Conservation (phyloP, 2,329 filamentous ascomycete genomes). For the Torrubiellomyces zombiae region DNA sequence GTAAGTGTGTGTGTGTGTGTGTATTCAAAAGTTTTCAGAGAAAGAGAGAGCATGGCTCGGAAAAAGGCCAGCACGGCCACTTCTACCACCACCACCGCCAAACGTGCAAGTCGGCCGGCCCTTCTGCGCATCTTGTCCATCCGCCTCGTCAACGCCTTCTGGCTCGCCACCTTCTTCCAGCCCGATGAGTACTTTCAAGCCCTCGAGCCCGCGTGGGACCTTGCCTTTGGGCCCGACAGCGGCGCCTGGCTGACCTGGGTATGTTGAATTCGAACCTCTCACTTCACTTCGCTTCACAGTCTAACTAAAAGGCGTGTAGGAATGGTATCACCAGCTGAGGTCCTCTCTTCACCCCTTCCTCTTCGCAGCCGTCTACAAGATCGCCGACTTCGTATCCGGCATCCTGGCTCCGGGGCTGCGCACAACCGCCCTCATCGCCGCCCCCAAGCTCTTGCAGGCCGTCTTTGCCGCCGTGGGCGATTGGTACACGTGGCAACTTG, state of each 20-base stretch:
- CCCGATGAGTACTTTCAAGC: constrained; percentile 97
- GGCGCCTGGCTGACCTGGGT: constrained; percentile 96
- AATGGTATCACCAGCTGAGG: constrained; percentile 79
- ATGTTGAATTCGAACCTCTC: constrained; percentile 19
- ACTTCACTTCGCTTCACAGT: constrained; percentile 5
- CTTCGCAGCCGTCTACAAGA: constrained; percentile 61
- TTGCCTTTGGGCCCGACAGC: constrained; percentile 61
- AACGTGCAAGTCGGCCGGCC: constrained; percentile 7
- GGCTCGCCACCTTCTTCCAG: constrained; percentile 82
- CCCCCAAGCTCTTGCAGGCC: constrained; percentile 63
- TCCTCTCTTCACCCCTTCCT: constrained; percentile 83
- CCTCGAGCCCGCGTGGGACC: constrained; percentile 82
- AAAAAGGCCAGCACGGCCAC: no score
- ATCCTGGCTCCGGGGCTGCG: constrained; percentile 37
- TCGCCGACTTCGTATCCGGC: constrained; percentile 38
- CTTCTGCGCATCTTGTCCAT: constrained; percentile 35
- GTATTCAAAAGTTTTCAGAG: no score
- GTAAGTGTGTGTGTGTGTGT: no score
- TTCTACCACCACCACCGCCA: constrained; percentile 8
- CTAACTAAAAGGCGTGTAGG: constrained; percentile 32
- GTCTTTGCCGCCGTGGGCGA: constrained; percentile 63
- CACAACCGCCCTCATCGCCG: constrained; percentile 50
- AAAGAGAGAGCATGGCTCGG: no score
- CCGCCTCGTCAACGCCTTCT: constrained; percentile 65
- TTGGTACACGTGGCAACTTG: constrained; percentile 76